phyloP scores from a whole-genome alignment of 106 monocot species.

The Apostasia shenzhenica region DNA sequence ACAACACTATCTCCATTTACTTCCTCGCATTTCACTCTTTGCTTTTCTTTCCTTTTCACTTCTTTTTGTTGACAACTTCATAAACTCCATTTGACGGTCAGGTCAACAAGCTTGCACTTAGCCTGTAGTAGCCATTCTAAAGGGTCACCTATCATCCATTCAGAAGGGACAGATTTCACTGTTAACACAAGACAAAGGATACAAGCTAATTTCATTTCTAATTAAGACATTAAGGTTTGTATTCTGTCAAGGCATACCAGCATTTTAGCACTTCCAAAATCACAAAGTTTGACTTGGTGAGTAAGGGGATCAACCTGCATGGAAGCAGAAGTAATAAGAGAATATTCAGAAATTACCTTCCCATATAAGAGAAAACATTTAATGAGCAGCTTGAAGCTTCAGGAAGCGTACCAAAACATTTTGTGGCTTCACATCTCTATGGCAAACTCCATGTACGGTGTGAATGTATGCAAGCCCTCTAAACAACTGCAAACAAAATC shows the following conservation, averaged over 20 bases:
- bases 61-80: too few species aligned
- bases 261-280: constrained; percentile 64
- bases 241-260: constrained; percentile 25
- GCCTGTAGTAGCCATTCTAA: too few species aligned
- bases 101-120: too few species aligned
- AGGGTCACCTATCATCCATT: too few species aligned
- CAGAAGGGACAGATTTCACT: too few species aligned
- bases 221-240: too few species aligned
- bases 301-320: constrained; percentile 63
- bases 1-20: too few species aligned
- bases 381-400: neutral
- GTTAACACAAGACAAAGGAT: too few species aligned
- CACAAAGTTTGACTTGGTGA: constrained; percentile 65
- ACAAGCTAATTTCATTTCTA: too few species aligned
- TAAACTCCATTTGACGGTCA: too few species aligned
- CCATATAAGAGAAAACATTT: neutral
- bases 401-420: constrained; percentile 40
- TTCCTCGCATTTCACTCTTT: too few species aligned
- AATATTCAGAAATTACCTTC: neutral
- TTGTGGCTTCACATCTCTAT: constrained; percentile 68
- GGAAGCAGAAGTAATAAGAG: neutral
- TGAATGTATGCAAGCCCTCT: constrained; percentile 61
- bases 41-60: too few species aligned
- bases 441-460: constrained; percentile 45
- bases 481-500: constrained; percentile 33